A percentile compares a stretch with the other conserved stretches of the same genome.
phyloP scores from a whole-genome alignment of 1,284 basidiomycete genomes.

The Coriolopsis trogii region DNA sequence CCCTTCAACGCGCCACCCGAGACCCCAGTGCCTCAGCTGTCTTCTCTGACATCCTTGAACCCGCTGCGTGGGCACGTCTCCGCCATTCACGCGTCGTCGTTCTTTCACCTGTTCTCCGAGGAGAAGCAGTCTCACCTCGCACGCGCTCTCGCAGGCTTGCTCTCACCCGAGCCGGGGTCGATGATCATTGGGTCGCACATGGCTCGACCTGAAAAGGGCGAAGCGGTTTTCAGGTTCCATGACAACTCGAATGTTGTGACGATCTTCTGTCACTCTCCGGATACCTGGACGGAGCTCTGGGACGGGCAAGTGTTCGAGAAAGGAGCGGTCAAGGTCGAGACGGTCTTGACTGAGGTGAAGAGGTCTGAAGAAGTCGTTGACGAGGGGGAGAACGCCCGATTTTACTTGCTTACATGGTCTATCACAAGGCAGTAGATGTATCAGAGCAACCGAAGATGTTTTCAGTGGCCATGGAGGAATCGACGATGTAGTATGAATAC shows the following conservation, averaged over 20 bases:
- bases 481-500: no score
- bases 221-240: constrained; percentile 8
- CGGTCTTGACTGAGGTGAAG: constrained; percentile 10
- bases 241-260: background rate
- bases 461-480: background rate
- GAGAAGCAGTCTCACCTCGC: constrained; percentile 46
- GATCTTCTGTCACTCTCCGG: constrained; percentile 38
- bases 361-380: constrained; percentile 1
- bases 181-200: constrained; percentile 40
- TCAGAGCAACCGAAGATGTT: background rate
- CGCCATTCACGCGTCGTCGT: constrained; percentile 48
- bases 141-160: constrained; percentile 40
- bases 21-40: constrained; percentile 32
- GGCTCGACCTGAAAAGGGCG: constrained; percentile 29
- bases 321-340: constrained; percentile 40
- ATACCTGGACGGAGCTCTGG: constrained; percentile 48
- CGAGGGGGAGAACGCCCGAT: background rate
- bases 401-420: constrained; percentile 31
- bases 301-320: constrained; percentile 42
- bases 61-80: constrained; percentile 47
- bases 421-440: constrained; percentile 28
- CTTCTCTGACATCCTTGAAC: constrained; percentile 41
- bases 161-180: constrained; percentile 40
- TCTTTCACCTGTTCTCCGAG: constrained; percentile 57
- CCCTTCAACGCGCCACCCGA: constrained; percentile 32